phyloP scores from a whole-genome alignment of 768 basidiomycete species.

The Trichaptum fuscoviolaceum region DNA sequence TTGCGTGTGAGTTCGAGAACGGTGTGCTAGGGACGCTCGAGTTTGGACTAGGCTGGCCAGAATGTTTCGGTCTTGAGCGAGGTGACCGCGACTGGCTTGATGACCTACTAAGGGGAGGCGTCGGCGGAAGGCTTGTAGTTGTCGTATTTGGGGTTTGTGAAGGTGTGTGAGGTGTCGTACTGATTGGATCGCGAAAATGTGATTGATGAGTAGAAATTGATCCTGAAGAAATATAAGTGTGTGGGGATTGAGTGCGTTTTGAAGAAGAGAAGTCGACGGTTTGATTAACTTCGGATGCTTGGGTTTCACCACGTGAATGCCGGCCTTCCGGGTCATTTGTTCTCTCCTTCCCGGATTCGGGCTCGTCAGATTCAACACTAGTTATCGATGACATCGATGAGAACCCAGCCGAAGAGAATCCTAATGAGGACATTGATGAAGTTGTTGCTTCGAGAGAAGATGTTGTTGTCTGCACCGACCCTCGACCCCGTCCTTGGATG shows the following conservation, averaged over 20 bases:
- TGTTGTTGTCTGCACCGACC: background rate
- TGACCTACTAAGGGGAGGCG: background rate
- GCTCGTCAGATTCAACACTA: background rate
- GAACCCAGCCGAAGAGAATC: background rate
- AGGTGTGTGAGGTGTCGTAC: background rate
- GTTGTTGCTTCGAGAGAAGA: background rate
- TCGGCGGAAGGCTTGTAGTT: background rate
- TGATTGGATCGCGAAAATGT: background rate
- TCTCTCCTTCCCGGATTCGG: background rate
- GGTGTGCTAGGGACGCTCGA: background rate
- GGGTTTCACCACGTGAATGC: background rate
- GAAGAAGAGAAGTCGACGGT: background rate
- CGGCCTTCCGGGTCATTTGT: background rate
- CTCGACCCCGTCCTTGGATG: background rate
- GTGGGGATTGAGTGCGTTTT: background rate
- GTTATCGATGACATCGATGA: background rate
- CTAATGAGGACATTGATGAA: background rate
- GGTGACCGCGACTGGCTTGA: background rate
- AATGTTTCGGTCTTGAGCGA: background rate
- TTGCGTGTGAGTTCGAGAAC: background rate
- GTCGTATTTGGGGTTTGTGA: background rate
- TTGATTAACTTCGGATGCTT: background rate
- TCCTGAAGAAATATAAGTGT: background rate
- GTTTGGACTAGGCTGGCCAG: background rate
- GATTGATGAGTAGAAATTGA: background rate